Evolutionary conservation across 192 early-diverging fungal genomes (phyloP).

Genomic region (Entomortierella chlamydospora): DNA sequence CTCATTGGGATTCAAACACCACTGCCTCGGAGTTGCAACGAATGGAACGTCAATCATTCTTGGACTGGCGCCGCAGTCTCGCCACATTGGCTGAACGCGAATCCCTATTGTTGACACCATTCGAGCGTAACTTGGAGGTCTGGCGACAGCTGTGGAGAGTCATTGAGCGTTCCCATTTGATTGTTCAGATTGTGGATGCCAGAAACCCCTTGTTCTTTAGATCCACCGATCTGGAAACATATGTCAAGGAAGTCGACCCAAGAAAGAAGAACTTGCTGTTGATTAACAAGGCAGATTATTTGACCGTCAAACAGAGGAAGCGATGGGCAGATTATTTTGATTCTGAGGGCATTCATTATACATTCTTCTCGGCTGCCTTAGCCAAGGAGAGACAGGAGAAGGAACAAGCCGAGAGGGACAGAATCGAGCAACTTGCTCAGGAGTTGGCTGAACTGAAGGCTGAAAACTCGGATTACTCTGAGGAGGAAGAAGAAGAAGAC

Average conservation of each 20-base stretch:
- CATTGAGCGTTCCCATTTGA: constrained; percentile 93
- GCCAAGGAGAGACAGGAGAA: constrained; percentile 83
- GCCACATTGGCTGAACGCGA: constrained; percentile 94
- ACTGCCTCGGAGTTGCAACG: constrained; percentile 84
- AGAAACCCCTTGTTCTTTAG: constrained; percentile 95
- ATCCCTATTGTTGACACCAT: constrained; percentile 94
- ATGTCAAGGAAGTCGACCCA: constrained; percentile 90
- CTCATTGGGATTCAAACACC: constrained; percentile 88
- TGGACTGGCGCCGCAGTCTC: constrained; percentile 92
- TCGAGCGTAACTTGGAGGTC: constrained; percentile 98
- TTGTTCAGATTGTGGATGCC: constrained; percentile 99
- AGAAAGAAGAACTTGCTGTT: constrained; percentile 90
- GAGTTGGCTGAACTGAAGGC: constrained; percentile 51
- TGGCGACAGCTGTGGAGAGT: constrained; percentile 99
- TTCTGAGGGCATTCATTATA: constrained; percentile 80
- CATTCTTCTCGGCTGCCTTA: constrained; percentile 94
- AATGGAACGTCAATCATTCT: constrained; percentile 86
- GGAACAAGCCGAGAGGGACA: constrained; percentile 71
- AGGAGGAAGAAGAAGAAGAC: constrained; percentile 56
- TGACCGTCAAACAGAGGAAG: constrained; percentile 87
- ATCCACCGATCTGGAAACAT: constrained; percentile 87
- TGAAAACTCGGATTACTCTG: constrained; percentile 48
- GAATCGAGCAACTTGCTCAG: constrained; percentile 50
- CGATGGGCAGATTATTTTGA: constrained; percentile 95
- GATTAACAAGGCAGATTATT: constrained; percentile 99